Base-by-base conservation (phyloP, 2,329 filamentous ascomycete genomes). In the Colletotrichum spaethianum region DNA sequence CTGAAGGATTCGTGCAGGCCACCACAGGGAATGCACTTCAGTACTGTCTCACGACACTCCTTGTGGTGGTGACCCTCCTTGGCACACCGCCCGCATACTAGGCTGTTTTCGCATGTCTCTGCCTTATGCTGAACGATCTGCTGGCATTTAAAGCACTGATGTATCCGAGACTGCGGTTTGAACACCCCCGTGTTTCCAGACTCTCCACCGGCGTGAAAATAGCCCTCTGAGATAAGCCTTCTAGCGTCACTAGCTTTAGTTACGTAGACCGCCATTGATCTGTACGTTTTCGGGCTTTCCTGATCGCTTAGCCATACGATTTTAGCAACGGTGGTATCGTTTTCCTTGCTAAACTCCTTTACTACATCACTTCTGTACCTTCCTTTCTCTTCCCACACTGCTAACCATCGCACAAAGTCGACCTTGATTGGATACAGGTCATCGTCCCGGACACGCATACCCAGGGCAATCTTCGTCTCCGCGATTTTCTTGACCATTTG, bases 61-160 rank as follows among this genome's bases (percentile, higher is more conserved):
- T 52, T 52, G 28, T 52, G 28, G 48, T 52, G 28, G 7, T 52
- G 28, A 23, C 48, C 48, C n/a, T 52, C 23, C 11, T 52, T 52
- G 28, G 48, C 11, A 31, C 18, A 52, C 48, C 18, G 18, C 48
- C 26, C 28, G 28, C 14, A 52, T 52, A 52, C 48, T 52, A 52
- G 28, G 74, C 36, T 9, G 36, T 38, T 38, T 38, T 11, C 2
- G 9, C 12, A 38, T 38, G 6, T 11, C 7, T 9, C 7, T 14
- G 9, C 12, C 12, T 38, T 28, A 52, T 52, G 20, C 23, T 28
- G 14, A 28, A 73, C 67, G 50, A 79, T 75, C 66, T 78, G 67
- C 72, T 79, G 73, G 63, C 74, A 80, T 46, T 79, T 79, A 55
- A 78, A 80, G 64, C 72, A 81, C 75, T 80, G 70, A 33, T 74